Conservation (phyloP, 495 filamentous ascomycete species). For the Pyronema domesticum region DNA sequence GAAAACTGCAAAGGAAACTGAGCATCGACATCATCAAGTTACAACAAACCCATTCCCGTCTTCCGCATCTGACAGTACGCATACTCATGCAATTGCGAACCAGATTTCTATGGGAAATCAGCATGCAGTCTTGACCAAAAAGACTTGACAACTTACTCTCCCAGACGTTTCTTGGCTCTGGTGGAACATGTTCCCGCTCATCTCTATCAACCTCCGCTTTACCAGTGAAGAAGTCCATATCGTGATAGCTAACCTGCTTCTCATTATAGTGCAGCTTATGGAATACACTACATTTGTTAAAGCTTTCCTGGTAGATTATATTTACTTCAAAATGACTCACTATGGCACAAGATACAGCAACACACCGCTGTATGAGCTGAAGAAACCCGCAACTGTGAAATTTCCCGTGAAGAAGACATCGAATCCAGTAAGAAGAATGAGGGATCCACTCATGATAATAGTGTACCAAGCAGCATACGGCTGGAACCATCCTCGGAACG, state of each 20-base stretch:
- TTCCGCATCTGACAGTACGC: background rate
- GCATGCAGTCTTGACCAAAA: background rate
- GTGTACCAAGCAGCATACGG: conserved; percentile 26
- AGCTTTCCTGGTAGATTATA: background rate
- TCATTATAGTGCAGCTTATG: background rate
- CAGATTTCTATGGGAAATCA: background rate
- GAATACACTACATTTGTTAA: background rate
- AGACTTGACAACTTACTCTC: background rate
- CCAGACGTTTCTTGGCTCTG: background rate
- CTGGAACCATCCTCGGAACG: conserved; percentile 25
- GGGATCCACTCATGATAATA: conserved; percentile 15
- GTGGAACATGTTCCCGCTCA: background rate
- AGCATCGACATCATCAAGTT: too few relatives aligned
- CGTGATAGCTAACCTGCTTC: background rate
- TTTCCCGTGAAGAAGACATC: conserved; percentile 22
- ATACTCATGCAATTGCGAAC: background rate
- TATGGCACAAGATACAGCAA: conserved; percentile 2
- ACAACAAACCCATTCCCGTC: too few relatives aligned
- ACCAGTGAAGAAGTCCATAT: conserved; percentile 4
- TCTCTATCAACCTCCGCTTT: conserved; percentile 15
- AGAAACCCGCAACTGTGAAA: conserved; percentile 23
- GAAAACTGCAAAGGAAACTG: too few relatives aligned
- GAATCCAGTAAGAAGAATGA: conserved; percentile 22
- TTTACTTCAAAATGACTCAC: background rate
- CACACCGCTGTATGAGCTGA: conserved; percentile 15